Percentiles rank a stretch among this genome's conserved stretches.
These are phyloP conservation scores for Rachicladosporium sp. DNA, from an alignment of 2,329 filamentous ascomycete genomes.

Conservation along the genomic window DNA sequence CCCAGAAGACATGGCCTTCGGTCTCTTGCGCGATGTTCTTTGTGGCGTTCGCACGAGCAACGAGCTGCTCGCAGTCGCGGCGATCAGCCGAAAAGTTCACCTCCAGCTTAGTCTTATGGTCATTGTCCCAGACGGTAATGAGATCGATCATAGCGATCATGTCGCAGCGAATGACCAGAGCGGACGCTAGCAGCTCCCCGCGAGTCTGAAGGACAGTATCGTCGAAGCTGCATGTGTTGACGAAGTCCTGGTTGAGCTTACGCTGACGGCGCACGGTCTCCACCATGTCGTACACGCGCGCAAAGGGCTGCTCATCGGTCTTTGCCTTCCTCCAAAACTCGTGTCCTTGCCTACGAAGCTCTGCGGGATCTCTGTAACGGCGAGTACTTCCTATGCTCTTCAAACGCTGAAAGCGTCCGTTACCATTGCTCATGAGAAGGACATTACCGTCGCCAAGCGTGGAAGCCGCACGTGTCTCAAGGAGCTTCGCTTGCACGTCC, in stretches of 20 bases:
- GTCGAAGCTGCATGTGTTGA: conserved; percentile 19
- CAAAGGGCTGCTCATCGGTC: conserved; percentile 39
- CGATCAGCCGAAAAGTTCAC: conserved; percentile 25
- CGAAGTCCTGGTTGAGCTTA: conserved; percentile 5
- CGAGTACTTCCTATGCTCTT: no score
- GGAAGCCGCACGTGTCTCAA: neutral
- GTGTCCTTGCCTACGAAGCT: conserved; percentile 13
- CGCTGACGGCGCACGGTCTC: conserved; percentile 27
- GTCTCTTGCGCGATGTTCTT: conserved; percentile 32
- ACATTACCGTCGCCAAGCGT: neutral
- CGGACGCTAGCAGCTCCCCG: conserved; percentile 28
- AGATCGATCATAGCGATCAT: conserved; percentile 36
- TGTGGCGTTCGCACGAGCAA: conserved; percentile 25
- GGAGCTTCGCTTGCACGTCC: neutral
- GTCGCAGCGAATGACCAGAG: conserved; percentile 39
- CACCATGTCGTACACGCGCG: conserved; percentile 35
- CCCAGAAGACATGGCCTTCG: conserved; percentile 40
- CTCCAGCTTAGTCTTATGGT: conserved; percentile 5
- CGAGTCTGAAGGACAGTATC: conserved; percentile 19
- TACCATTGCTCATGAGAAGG: neutral
- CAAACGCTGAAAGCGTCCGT: conserved; percentile 9
- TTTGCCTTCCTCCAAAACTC: conserved; percentile 21
- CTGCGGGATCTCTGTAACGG: no score
- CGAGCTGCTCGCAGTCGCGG: conserved; percentile 29
- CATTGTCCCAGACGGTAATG: conserved; percentile 13